A percentile compares a stretch with the other conserved stretches of the same genome.
Evolutionary conservation across 2,329 filamentous ascomycete species (phyloP).

Genomic region (Curvularia sp.): DNA sequence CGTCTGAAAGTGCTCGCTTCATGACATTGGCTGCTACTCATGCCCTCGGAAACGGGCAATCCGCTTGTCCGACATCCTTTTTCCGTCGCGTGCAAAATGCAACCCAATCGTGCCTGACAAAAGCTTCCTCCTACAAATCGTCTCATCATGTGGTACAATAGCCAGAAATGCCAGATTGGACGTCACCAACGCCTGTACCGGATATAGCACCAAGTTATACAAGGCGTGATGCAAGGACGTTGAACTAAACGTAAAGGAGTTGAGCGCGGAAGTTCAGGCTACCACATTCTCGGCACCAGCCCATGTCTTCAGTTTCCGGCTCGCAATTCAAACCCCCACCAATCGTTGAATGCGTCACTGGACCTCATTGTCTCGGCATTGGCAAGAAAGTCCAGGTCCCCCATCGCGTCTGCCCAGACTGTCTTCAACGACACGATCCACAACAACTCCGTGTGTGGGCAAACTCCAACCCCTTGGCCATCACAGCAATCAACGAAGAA

Average conservation of each 20-base stretch:
- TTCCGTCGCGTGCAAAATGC: slow-evolving; percentile 7
- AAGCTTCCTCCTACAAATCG: background rate
- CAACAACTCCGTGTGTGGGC: slow-evolving; percentile 33
- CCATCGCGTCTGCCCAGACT: slow-evolving; percentile 31
- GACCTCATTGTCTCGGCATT: slow-evolving; percentile 34
- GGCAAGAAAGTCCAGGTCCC: slow-evolving; percentile 34
- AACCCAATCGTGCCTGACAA: background rate
- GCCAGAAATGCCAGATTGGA: slow-evolving; percentile 3
- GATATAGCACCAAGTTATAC: slow-evolving; percentile 13
- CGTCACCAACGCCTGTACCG: slow-evolving; percentile 15
- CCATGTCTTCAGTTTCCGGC: slow-evolving; percentile 27
- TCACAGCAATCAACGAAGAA: slow-evolving; percentile 29
- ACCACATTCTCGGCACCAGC: slow-evolving; percentile 22
- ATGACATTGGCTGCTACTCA: slow-evolving; percentile 23
- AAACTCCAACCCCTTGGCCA: slow-evolving; percentile 22
- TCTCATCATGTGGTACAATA: slow-evolving; percentile 8
- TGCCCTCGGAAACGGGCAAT: slow-evolving; percentile 16
- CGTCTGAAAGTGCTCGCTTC: slow-evolving; percentile 9
- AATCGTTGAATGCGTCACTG: slow-evolving; percentile 32
- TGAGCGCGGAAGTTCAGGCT: slow-evolving; percentile 22
- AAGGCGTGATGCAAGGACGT: slow-evolving; percentile 27
- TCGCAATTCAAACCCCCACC: slow-evolving; percentile 34
- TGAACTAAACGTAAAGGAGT: slow-evolving; percentile 27
- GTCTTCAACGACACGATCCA: slow-evolving; percentile 35
- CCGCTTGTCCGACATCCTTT: slow-evolving; percentile 17